phyloP scores from a whole-genome alignment of 169 alveolate genomes.

The Amoebophrya sp. region DNA sequence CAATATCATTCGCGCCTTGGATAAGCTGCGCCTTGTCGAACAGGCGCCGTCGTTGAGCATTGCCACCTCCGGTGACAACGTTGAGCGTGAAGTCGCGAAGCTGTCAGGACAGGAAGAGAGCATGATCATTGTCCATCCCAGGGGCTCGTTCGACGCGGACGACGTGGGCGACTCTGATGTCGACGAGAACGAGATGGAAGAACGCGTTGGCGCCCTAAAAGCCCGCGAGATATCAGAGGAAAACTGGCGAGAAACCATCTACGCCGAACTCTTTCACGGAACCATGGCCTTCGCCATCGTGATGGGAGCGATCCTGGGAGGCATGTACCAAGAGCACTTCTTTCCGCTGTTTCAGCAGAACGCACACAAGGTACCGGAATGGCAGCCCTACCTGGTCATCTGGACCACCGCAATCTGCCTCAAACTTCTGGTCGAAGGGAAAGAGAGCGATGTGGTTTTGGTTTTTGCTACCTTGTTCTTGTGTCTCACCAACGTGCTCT shows the following conservation, averaged over 20 bases:
- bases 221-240: background rate
- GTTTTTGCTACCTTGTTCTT: conserved; percentile 21
- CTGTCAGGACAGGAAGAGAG: too few species aligned
- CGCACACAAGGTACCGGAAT: background rate
- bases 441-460: conserved; percentile 12
- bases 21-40: too few species aligned
- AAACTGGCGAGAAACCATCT: background rate
- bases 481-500: background rate
- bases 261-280: background rate
- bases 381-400: conserved; percentile 15
- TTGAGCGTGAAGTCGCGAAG: too few species aligned
- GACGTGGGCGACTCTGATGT: background rate
- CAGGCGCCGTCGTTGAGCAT: too few species aligned
- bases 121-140: too few species aligned
- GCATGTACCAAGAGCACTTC: background rate
- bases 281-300: background rate
- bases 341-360: background rate
- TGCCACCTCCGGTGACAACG: too few species aligned
- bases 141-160: too few species aligned
- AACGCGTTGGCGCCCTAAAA: background rate
- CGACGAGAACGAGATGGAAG: background rate
- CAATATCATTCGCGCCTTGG: too few species aligned
- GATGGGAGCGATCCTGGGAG: background rate
- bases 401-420: conserved; percentile 19
- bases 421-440: background rate